Evolutionary conservation across 2,329 filamentous ascomycete genomes (phyloP).

Genomic region (Diplocarpon mali): DNA sequence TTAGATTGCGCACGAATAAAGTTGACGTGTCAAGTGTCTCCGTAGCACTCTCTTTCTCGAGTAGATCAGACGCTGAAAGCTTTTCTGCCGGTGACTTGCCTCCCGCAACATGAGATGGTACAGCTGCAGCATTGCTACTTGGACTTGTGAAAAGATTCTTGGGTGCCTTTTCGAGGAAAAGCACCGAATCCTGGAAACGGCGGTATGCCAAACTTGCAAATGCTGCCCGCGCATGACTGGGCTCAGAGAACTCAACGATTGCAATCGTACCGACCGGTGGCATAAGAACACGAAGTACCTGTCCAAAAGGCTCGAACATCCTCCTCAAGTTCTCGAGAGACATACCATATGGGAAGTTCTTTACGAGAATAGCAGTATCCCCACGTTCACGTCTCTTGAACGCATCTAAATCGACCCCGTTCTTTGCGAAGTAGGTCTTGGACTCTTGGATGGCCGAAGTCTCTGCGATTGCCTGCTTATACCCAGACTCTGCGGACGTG

Average conservation of each 20-base stretch:
- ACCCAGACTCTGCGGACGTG: slow-evolving; percentile 86
- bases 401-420: slow-evolving; percentile 83
- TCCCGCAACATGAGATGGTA: slow-evolving; percentile 11
- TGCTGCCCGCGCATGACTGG: slow-evolving; percentile 69
- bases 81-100: slow-evolving; percentile 38
- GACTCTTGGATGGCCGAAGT: slow-evolving; percentile 94
- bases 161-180: slow-evolving; percentile 91
- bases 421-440: slow-evolving; percentile 77
- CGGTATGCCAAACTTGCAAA: slow-evolving; percentile 81
- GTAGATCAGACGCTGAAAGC: slow-evolving; percentile 55
- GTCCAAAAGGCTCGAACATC: slow-evolving; percentile 52
- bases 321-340: slow-evolving; percentile 42
- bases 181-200: slow-evolving; percentile 78
- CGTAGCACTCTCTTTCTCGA: slow-evolving; percentile 42
- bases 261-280: slow-evolving; percentile 88
- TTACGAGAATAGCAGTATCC: slow-evolving; percentile 79
- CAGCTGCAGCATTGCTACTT: slow-evolving; percentile 11
- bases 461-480: slow-evolving; percentile 95
- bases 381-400: slow-evolving; percentile 81
- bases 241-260: slow-evolving; percentile 76
- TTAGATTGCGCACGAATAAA: slow-evolving; percentile 86
- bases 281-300: slow-evolving; percentile 74
- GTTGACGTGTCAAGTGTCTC: slow-evolving; percentile 60
- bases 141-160: slow-evolving; percentile 56
- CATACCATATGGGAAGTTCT: slow-evolving; percentile 75